A percentile compares a stretch with the other conserved stretches of the same genome.
Evolutionary conservation across 306 rosid genomes (phyloP).

Genomic region (Echinosophora koreensis): DNA sequence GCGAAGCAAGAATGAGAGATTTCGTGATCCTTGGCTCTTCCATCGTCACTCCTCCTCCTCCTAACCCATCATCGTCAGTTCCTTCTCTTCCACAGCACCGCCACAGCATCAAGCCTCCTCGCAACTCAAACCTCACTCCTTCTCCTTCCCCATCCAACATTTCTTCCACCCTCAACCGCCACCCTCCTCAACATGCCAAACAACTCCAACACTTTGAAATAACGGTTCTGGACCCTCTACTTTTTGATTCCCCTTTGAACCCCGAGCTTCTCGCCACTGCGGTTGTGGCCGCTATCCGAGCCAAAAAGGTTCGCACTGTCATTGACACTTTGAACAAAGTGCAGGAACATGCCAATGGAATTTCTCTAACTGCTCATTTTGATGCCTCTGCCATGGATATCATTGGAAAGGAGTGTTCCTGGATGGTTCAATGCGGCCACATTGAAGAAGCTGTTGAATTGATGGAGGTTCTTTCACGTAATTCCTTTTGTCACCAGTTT

Average conservation of each 20-base stretch:
- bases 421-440: constrained; percentile 53
- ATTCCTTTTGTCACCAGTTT: constrained; percentile 34
- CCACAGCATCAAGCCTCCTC: constrained; percentile 51
- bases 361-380: constrained; percentile 58
- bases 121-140: constrained; percentile 53
- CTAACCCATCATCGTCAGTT: constrained; percentile 18
- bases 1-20: constrained; percentile 69
- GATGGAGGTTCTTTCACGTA: constrained; percentile 87
- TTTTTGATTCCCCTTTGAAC: constrained; percentile 23
- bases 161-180: constrained; percentile 45
- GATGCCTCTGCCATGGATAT: constrained; percentile 55
- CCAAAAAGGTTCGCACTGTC: constrained; percentile 55
- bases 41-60: constrained; percentile 59
- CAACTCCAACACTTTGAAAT: constrained; percentile 62
- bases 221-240: too few relatives aligned
- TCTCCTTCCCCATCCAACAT: constrained; percentile 50
- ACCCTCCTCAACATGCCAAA: constrained; percentile 39
- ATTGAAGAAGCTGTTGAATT: constrained; percentile 76
- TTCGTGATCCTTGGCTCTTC: constrained; percentile 69
- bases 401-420: constrained; percentile 61
- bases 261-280: constrained; percentile 62
- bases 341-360: constrained; percentile 51
- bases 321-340: constrained; percentile 57
- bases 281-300: constrained; percentile 54
- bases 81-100: constrained; percentile 41